Evolutionary conservation across 768 basidiomycete genomes (phyloP).

Genomic region (Obba rivulosa): DNA sequence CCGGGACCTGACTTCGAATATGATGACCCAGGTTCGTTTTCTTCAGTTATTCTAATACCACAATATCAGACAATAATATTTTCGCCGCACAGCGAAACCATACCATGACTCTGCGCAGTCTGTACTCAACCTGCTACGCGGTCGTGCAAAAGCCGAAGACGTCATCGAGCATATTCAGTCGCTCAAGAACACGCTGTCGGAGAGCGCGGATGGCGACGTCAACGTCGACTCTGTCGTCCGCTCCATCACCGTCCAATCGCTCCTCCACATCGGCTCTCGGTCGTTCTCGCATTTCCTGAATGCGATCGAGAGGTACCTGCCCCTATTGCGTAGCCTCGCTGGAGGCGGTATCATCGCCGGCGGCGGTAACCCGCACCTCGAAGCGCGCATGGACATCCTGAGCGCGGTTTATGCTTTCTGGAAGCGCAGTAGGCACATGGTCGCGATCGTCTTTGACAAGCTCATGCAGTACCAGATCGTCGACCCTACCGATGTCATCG

Average conservation of each 20-base stretch:
- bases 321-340: slow-evolving; percentile 62
- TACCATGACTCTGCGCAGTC: slow-evolving; percentile 77
- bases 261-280: slow-evolving; percentile 87
- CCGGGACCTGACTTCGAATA: slow-evolving; percentile 82
- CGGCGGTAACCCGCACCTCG: slow-evolving; percentile 28
- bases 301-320: slow-evolving; percentile 91
- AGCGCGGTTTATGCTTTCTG: slow-evolving; percentile 73
- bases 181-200: slow-evolving; percentile 60
- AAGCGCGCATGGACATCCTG: slow-evolving; percentile 70
- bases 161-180: slow-evolving; percentile 70
- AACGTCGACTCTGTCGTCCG: slow-evolving; percentile 66
- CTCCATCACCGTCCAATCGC: slow-evolving; percentile 79
- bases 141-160: slow-evolving; percentile 73
- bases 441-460: slow-evolving; percentile 93
- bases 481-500: slow-evolving; percentile 87
- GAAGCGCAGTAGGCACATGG: slow-evolving; percentile 80
- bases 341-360: slow-evolving; percentile 30
- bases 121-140: slow-evolving; percentile 76
- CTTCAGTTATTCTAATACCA: too few species aligned
- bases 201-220: slow-evolving; percentile 50
- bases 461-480: slow-evolving; percentile 98
- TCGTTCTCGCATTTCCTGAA: slow-evolving; percentile 98
- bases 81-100: slow-evolving; percentile 58
- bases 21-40: slow-evolving; percentile 72
- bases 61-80: not conserved